Evolutionary conservation across 78 protist species (phyloP), one percentile per base, ranked within the genome.

Genomic region (Acrasis kona): DNA sequence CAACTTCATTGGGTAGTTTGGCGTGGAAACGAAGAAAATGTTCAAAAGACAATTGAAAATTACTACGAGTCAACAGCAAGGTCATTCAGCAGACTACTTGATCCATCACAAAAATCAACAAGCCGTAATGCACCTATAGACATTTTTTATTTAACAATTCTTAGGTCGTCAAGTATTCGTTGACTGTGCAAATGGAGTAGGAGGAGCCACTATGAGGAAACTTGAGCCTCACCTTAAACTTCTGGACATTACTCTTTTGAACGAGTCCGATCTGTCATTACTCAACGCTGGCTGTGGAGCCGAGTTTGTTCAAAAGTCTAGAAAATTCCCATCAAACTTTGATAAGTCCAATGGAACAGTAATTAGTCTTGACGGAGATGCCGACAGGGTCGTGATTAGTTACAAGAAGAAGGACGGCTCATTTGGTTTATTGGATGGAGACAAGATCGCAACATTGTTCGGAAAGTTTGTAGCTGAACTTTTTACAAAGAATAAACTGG

Each of bases 321-420:
- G 70, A 30, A 1, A 3, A 12, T 30, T 65, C n/a, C 84, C 87
- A 10, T 34, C 37, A 10, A 29, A 8, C 3, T 6, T 82, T 39
- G 27, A 6, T 31, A 76, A 3, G n/a, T 74, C 65, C 70, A 41
- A 10, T n/a, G 82, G 42, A n/a, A n/a, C n/a, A n/a, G n/a, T n/a
- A n/a, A n/a, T n/a, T 31, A 40, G 84, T 9, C n/a, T 89, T 28
- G 93, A 89, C 41, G 93, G 93, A 10, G 93, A 89, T 70, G 91
- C 88, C 19, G 93, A 89, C 71, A 83, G 93, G 30, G 12, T 89
- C 32, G 80, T 89, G 29, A 83, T 70, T 57, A 84, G 41, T 80
- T 83, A 28, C 73, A 9, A 30, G 65, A 58, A 10, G 5, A 41
- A 32, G 0, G 76, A 61, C 30, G 69, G 0, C 27, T 10, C 2